These are phyloP conservation scores for Globisporangium lucens DNA, from an alignment of 352 stramenopile species.

Conservation along the genomic window DNA sequence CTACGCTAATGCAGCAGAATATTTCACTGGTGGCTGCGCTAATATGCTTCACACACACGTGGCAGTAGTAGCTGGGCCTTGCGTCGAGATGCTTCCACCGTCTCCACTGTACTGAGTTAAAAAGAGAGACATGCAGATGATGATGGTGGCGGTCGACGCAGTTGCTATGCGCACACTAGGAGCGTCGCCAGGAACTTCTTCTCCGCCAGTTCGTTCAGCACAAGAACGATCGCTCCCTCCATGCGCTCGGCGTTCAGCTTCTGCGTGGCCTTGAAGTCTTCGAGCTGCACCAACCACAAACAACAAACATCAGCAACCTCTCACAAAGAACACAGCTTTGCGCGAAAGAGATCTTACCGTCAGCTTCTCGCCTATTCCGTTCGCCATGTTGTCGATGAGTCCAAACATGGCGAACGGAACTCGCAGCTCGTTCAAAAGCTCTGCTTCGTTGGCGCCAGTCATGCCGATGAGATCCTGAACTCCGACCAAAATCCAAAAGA, in stretches of 20 bases:
- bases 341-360: conserved; percentile 31
- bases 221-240: conserved; percentile 55
- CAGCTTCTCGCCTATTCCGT: conserved; percentile 77
- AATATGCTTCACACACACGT: neutral
- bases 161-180: conserved; percentile 6
- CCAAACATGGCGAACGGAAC: conserved; percentile 85
- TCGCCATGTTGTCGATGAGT: conserved; percentile 89
- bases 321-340: neutral
- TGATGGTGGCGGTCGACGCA: neutral
- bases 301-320: conserved; percentile 3
- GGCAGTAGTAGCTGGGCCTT: neutral
- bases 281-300: conserved; percentile 22
- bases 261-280: conserved; percentile 78
- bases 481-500: neutral
- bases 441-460: conserved; percentile 86
- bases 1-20: neutral
- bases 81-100: conserved; percentile 7
- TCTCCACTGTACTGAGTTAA: neutral
- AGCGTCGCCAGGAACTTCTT: conserved; percentile 33
- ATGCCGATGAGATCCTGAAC: conserved; percentile 79
- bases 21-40: neutral
- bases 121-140: neutral
- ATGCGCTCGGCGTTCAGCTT: conserved; percentile 69
- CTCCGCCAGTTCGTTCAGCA: conserved; percentile 50
- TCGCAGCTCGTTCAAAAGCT: conserved; percentile 79